Conservation (phyloP, 208 protist species). For the Sergeia podlipaevii region DNA sequence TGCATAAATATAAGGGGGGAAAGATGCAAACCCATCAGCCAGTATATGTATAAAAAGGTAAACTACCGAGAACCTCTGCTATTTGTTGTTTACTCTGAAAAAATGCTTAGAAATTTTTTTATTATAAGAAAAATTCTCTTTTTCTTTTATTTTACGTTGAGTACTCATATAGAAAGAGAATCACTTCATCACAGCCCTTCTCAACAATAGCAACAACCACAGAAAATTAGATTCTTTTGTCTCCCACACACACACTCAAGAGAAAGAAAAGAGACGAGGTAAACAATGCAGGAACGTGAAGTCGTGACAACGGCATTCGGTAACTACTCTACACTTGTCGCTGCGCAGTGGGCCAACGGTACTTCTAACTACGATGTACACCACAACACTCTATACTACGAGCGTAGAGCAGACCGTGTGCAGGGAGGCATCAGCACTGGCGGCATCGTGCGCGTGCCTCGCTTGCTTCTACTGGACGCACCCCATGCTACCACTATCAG, state of each 20-base stretch:
- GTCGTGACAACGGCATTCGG: constrained; percentile 76
- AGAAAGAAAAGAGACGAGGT: neutral
- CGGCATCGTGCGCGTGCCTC: constrained; percentile 39
- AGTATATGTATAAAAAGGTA: no score
- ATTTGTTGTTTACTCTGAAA: no score
- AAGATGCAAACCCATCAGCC: no score
- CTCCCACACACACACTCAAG: neutral
- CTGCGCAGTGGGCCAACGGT: constrained; percentile 85
- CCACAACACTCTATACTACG: constrained; percentile 64
- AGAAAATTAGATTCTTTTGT: neutral
- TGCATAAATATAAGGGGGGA: no score
- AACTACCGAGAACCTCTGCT: no score
- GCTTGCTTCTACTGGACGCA: constrained; percentile 70
- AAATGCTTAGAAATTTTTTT: no score
- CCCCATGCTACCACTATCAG: constrained; percentile 59
- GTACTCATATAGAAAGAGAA: no score
- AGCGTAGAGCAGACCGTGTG: constrained; percentile 28
- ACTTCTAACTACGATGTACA: constrained; percentile 62
- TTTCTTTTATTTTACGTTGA: no score
- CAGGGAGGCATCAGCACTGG: constrained; percentile 17
- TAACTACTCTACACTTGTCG: constrained; percentile 83
- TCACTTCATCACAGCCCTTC: no score
- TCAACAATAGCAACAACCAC: no score
- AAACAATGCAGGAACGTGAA: constrained; percentile 39
- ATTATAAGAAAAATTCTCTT: no score